A percentile compares a stretch with the other conserved stretches of the same genome.
Evolutionary conservation across 352 stramenopile genomes (phyloP).

Genomic region (Globisporangium rhizosaccharum): DNA sequence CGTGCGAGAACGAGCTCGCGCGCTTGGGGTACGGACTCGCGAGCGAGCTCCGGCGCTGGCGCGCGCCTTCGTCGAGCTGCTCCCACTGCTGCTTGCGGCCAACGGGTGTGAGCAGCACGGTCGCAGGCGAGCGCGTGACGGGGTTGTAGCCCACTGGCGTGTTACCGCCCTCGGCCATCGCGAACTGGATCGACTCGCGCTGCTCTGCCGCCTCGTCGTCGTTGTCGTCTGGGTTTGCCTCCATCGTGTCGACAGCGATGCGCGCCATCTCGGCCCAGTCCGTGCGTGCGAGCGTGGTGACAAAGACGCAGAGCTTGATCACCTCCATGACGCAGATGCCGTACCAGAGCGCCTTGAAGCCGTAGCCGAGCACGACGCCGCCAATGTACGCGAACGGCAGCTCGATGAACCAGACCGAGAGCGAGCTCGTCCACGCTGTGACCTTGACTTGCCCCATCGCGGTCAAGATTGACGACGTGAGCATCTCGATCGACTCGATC

Average conservation of each 20-base stretch:
- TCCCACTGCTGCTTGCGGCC: constrained; percentile 51
- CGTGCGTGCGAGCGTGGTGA: constrained; percentile 24
- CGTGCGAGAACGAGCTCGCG: constrained; percentile 26
- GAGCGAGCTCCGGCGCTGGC: constrained; percentile 13
- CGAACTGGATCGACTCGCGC: constrained; percentile 26
- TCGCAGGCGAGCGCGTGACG: constrained; percentile 44
- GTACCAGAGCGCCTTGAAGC: constrained; percentile 44
- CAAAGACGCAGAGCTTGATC: constrained; percentile 35
- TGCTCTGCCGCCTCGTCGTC: constrained; percentile 23
- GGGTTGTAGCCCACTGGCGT: constrained; percentile 40
- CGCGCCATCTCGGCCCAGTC: constrained; percentile 43
- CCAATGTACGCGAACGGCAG: constrained; percentile 43
- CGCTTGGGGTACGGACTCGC: constrained; percentile 25
- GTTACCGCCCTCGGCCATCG: constrained; percentile 41
- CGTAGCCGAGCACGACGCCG: constrained; percentile 33
- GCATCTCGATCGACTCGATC: constrained; percentile 49
- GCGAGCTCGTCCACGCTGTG: constrained; percentile 32
- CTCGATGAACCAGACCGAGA: constrained; percentile 46
- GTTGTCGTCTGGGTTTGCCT: constrained; percentile 25
- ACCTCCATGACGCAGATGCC: constrained; percentile 40
- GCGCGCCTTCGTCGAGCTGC: constrained; percentile 37
- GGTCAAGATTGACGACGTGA: constrained; percentile 35
- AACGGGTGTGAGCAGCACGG: constrained; percentile 51
- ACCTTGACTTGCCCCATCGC: constrained; percentile 54
- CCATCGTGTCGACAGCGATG: constrained; percentile 35